Evolutionary conservation across 1,284 basidiomycete genomes (phyloP), one percentile per base, ranked within the genome.

Genomic region (Lignosus rhinocerotis): DNA sequence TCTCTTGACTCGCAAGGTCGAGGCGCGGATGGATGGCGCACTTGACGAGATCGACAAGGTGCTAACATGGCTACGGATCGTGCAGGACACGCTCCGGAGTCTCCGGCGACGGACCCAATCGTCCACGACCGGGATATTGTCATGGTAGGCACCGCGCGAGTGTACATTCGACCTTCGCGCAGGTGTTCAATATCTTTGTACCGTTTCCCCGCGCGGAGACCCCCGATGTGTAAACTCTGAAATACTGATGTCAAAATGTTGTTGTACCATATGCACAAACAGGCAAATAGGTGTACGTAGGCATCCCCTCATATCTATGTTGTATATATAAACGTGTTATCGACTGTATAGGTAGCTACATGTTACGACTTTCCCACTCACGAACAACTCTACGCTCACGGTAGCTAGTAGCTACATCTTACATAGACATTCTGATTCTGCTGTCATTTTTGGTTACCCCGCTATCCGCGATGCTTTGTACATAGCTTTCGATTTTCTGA

Each of bases 21-120:
- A 84, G 30, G 78, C 80, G 12, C 76, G 81, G 32, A 75, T 81
- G 3, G 78, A 80, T 30, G 81, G 80, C 31, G 80, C 87, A 44
- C 79, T 84, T 70, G 86, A 88, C 63, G 79, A 89, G 70, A 75
- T 88, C 44, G 84, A 88, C 60, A 82, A 80, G 64, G 76, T 78
- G 43, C 74, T 76, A 25, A 72, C 73, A 2, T 89, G 88, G 85
- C 69, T 88, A 33, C 76, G 79, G 45, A 80, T 88, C 55, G 80
- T 89, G 58, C 84, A 82, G 65, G 84, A 84, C 54, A 82, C 83
- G 42, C 76, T 88, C 33, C 76, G 79, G 44, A 81, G 81, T 53
- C 78, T 87, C 44, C 82, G 82, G 68, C 73, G 78, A 59, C 74
- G 78, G 60, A 76, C 80, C 42, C 78, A 79, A 59, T 42, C 58